A percentile compares a stretch with the other conserved stretches of the same genome.
phyloP scores from a whole-genome alignment of 306 rosid species.

The Senna tora region DNA sequence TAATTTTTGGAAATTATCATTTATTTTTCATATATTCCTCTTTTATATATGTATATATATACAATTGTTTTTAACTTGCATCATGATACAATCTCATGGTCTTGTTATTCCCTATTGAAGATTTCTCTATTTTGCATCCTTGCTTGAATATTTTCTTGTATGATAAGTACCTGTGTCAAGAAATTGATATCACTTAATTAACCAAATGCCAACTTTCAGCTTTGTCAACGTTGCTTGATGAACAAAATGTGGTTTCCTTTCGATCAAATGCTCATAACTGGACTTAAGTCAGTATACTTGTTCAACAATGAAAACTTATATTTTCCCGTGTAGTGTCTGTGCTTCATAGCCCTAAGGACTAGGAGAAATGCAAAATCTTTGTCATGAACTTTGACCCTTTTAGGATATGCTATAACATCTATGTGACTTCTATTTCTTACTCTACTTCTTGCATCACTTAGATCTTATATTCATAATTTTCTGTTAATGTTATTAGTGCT shows the following conservation, averaged over 20 bases:
- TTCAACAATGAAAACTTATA: neutral
- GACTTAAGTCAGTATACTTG: slow-evolving; percentile 4
- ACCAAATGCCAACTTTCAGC: slow-evolving; percentile 1
- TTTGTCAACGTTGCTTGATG: slow-evolving; percentile 1
- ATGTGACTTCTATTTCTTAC: slow-evolving; percentile 18
- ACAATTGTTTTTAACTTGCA: neutral
- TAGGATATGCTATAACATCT: slow-evolving; percentile 19
- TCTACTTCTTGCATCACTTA: neutral
- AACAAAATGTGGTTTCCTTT: slow-evolving; percentile 1
- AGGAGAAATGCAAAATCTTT: neutral
- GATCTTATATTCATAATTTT: slow-evolving; percentile 26
- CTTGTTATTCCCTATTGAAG: slow-evolving; percentile 24
- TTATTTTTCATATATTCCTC: slow-evolving; percentile 11
- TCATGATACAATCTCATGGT: slow-evolving; percentile 25
- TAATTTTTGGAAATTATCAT: slow-evolving; percentile 36
- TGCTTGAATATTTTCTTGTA: slow-evolving; percentile 4
- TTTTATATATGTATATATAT: no score
- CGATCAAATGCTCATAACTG: no score
- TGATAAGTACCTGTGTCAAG: neutral
- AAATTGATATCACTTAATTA: neutral
- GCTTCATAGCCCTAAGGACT: neutral
- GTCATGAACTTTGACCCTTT: neutral
- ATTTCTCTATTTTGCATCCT: slow-evolving; percentile 26
- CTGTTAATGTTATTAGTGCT: slow-evolving; percentile 1
- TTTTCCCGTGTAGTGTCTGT: no score